Conservation (phyloP, 1,139 yeast genomes). For the Suhomyces kunorum region DNA sequence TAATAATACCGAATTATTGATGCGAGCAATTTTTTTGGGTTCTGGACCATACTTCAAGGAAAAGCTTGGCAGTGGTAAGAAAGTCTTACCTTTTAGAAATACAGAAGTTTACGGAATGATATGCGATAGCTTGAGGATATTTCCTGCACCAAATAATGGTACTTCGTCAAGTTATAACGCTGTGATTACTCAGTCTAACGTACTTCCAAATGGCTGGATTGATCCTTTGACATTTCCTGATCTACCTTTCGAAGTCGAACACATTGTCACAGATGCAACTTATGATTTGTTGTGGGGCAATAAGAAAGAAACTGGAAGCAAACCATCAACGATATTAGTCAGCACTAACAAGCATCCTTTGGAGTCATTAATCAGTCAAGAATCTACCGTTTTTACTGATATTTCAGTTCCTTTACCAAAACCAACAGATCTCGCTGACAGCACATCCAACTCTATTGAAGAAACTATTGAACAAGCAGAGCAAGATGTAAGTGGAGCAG, state of each 20-base stretch:
- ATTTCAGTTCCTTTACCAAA: slow-evolving; percentile 33
- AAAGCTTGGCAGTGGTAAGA: slow-evolving; percentile 27
- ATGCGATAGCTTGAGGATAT: slow-evolving; percentile 64
- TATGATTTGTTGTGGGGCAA: slow-evolving; percentile 48
- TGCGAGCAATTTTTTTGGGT: slow-evolving; percentile 82
- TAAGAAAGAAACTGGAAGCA: slow-evolving; percentile 9
- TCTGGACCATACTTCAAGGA: slow-evolving; percentile 72
- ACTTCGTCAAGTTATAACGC: slow-evolving; percentile 26
- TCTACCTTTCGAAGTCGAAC: slow-evolving; percentile 51
- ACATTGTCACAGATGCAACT: slow-evolving; percentile 50
- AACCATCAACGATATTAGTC: slow-evolving; percentile 19
- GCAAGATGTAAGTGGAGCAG: slow-evolving; percentile 34
- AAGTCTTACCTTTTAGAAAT: slow-evolving; percentile 67
- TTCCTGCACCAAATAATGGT: slow-evolving; percentile 65
- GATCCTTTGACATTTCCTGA: slow-evolving; percentile 60
- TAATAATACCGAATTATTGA: slow-evolving; percentile 69
- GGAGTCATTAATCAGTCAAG: slow-evolving; percentile 31
- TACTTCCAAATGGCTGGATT: slow-evolving; percentile 53
- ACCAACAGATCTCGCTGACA: slow-evolving; percentile 34
- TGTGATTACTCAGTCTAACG: slow-evolving; percentile 26
- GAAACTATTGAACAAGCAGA: neutral
- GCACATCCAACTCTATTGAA: neutral
- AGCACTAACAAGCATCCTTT: slow-evolving; percentile 28
- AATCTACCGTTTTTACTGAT: slow-evolving; percentile 23
- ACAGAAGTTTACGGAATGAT: slow-evolving; percentile 72